phyloP scores from a whole-genome alignment of 139 green algal genomes.

The Diplosphaera chodatii region DNA sequence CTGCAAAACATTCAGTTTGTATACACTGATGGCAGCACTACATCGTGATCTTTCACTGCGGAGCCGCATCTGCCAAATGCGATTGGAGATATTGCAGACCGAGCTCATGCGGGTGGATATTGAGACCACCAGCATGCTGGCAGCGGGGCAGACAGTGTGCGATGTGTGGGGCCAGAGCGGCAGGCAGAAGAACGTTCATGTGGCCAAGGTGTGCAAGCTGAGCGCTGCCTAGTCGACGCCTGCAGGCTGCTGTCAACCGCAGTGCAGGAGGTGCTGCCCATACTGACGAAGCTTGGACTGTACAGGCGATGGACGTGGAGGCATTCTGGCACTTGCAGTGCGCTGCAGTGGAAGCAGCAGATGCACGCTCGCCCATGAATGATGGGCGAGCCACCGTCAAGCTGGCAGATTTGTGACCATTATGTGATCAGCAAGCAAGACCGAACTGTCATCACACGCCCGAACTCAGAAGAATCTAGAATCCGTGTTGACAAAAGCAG shows the following conservation, averaged over 20 bases:
- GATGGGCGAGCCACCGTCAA: too few species aligned
- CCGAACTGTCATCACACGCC: too few species aligned
- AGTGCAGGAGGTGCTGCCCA: too few species aligned
- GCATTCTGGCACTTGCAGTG: neutral
- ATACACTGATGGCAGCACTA: too few species aligned
- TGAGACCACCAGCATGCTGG: constrained; percentile 55
- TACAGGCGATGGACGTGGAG: neutral
- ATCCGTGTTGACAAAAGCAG: too few species aligned
- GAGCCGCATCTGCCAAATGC: neutral
- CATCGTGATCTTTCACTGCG: too few species aligned
- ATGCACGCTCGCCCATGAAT: neutral
- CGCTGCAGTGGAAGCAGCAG: neutral
- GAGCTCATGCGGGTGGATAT: constrained; percentile 70
- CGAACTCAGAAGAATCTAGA: too few species aligned
- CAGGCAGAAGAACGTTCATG: constrained; percentile 51
- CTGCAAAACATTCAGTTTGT: too few species aligned
- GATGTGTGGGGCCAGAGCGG: constrained; percentile 65
- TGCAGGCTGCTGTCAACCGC: too few species aligned
- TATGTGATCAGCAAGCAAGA: too few species aligned
- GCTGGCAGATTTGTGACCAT: neutral
- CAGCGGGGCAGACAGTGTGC: constrained; percentile 75
- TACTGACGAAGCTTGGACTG: too few species aligned
- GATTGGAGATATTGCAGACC: constrained; percentile 16
- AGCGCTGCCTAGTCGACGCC: neutral
- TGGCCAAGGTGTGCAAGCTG: constrained; percentile 35